Conservation (phyloP, 768 basidiomycete species). For the Trametes cinnabarina region DNA sequence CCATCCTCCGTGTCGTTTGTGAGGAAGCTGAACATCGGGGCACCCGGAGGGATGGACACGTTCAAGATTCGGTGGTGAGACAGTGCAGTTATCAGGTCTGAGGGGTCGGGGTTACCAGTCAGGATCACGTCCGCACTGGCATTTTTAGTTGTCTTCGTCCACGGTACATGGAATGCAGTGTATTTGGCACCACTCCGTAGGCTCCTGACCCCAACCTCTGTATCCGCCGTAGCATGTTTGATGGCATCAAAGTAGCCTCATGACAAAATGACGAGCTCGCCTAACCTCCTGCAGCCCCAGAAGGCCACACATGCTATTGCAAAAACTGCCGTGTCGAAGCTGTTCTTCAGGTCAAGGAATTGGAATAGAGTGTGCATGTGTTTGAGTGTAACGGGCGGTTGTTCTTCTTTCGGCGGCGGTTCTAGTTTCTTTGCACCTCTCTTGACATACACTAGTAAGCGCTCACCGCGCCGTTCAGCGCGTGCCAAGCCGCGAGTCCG, state of each 20-base stretch:
- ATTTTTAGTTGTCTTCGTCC: slow-evolving; percentile 34
- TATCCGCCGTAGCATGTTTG: background rate
- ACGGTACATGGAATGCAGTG: slow-evolving; percentile 33
- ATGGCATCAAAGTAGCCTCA: background rate
- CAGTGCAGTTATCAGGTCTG: slow-evolving; percentile 25
- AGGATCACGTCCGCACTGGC: slow-evolving; percentile 30
- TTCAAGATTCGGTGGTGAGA: slow-evolving; percentile 21
- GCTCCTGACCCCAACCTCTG: background rate
- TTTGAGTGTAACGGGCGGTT: slow-evolving; percentile 35
- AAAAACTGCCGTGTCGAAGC: slow-evolving; percentile 37
- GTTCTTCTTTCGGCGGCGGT: slow-evolving; percentile 17
- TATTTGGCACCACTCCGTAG: background rate
- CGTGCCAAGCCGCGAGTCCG: slow-evolving; percentile 38
- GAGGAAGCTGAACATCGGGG: background rate
- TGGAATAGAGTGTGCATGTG: slow-evolving; percentile 30
- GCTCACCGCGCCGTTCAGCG: slow-evolving; percentile 31
- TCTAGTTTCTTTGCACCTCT: slow-evolving; percentile 24
- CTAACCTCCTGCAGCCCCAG: slow-evolving; percentile 32
- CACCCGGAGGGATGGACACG: background rate
- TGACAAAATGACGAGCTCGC: slow-evolving; percentile 10
- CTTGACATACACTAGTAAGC: slow-evolving; percentile 12
- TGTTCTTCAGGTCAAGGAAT: slow-evolving; percentile 24
- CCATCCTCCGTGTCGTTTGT: background rate
- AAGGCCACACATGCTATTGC: slow-evolving; percentile 36
- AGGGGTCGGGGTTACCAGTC: slow-evolving; percentile 15